Evolutionary conservation across 306 rosid genomes (phyloP), one percentile per base, ranked within the genome.

Genomic region (Cucurbita argyrosperma): DNA sequence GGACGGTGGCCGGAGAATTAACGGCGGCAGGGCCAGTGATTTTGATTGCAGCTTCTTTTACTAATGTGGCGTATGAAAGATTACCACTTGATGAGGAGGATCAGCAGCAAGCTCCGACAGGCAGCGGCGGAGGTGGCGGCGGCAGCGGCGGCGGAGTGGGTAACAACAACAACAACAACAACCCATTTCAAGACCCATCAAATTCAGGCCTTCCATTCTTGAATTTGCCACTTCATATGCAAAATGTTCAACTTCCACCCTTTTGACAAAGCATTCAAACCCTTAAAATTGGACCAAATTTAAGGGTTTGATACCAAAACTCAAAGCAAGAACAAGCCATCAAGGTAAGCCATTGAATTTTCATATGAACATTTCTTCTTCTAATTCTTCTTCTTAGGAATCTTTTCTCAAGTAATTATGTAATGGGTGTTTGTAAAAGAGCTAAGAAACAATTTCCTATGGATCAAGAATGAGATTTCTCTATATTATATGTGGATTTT

Each of bases 41-140:
- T 6, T 12, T 74, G 47, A 74, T 74, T 19, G 78, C 78, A 13
- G 56, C 78, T 26, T 74, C 78, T n/a, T 74, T 74, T 61, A 74
- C 60, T 16, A 74, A 74, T 57, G 78, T 74, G 49, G 71, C 78
- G 35, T 74, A 74, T 49, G 78, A 74, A 71, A 74, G 78, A 60
- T 50, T 74, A 45, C 78, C 78, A 53, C 21, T 74, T 71, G 78
- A 60, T 15, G 78, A 74, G 60, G 78, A 74, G 26, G 78, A 74
- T 30, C 56, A 74, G 45, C 70, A 58, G 54, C 77, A 64, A 58
- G 42, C 10, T 46, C 51, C 14, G 7, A 39, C 47, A 4, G 10
- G 30, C 35, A 30, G 35, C 35, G 35, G 35, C 35, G 35, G 26
- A 26, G 26, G 35, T 4, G 76, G 54, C 16, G 38, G 61, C 4